Evolutionary conservation across 2,329 filamentous ascomycete genomes (phyloP).

Genomic region (Fusarium illudens): DNA sequence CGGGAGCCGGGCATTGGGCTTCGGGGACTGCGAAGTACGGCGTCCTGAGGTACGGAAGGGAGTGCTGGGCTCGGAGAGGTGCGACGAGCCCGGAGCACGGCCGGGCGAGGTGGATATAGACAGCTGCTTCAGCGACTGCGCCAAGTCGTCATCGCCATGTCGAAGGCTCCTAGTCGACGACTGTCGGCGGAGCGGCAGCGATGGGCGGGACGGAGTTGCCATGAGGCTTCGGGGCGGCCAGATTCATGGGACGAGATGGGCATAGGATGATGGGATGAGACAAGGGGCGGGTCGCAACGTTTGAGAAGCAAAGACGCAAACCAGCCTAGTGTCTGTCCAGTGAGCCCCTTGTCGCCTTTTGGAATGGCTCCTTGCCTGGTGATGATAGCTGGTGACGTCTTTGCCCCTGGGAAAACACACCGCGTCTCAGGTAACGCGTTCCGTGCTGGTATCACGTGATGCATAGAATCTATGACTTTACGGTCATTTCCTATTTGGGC

Average conservation of each 20-base stretch:
- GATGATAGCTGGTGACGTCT: slow-evolving; percentile 35
- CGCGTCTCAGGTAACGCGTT: slow-evolving; percentile 33
- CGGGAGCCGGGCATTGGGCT: slow-evolving; percentile 41
- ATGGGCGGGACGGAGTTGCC: slow-evolving; percentile 41
- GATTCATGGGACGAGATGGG: slow-evolving; percentile 24
- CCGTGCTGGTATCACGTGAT: slow-evolving; percentile 19
- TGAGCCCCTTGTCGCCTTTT: slow-evolving; percentile 24
- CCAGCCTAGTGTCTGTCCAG: slow-evolving; percentile 12
- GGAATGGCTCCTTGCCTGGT: slow-evolving; percentile 24
- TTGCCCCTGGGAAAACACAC: slow-evolving; percentile 20
- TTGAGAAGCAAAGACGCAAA: slow-evolving; percentile 18
- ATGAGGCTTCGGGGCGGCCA: slow-evolving; percentile 34
- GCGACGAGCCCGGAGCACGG: slow-evolving; percentile 40
- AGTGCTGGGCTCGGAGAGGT: slow-evolving; percentile 49
- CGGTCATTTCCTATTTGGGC: slow-evolving; percentile 11
- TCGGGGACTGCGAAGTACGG: slow-evolving; percentile 40
- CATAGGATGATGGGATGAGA: slow-evolving; percentile 16
- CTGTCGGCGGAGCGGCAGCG: slow-evolving; percentile 47
- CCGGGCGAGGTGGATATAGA: slow-evolving; percentile 50
- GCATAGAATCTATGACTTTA: slow-evolving; percentile 10
- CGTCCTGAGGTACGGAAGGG: slow-evolving; percentile 52
- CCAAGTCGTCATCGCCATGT: slow-evolving; percentile 47
- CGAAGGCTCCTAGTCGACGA: slow-evolving; percentile 45
- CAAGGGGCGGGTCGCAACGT: slow-evolving; percentile 22
- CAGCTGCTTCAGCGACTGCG: slow-evolving; percentile 56